Evolutionary conservation across 306 rosid genomes (phyloP).

Genomic region (Quillaja saponaria): DNA sequence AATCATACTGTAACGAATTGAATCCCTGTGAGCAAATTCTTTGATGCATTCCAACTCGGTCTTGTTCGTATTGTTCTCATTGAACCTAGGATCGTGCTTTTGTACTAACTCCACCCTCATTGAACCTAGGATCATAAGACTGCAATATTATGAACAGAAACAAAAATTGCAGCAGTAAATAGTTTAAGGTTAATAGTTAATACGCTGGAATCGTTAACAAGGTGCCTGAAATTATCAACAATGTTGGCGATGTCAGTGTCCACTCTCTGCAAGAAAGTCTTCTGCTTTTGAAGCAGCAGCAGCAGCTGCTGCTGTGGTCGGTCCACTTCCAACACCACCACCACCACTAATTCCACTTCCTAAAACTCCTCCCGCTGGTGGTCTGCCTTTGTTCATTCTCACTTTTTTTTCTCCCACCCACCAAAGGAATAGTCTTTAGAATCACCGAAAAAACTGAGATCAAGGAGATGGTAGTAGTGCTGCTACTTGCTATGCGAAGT

Average conservation of each 20-base stretch:
- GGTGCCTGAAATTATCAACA: slow-evolving; percentile 86
- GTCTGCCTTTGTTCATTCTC: slow-evolving; percentile 56
- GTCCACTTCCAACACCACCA: slow-evolving; percentile 44
- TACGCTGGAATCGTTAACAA: slow-evolving; percentile 83
- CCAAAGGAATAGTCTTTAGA: not conserved
- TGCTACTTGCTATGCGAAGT: no score
- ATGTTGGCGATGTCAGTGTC: slow-evolving; percentile 67
- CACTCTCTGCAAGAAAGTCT: slow-evolving; percentile 65
- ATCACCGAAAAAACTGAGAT: not conserved
- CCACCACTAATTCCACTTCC: slow-evolving; percentile 31
- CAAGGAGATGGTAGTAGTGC: no score
- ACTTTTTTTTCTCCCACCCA: slow-evolving; percentile 3
- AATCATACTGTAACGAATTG: slow-evolving; percentile 24
- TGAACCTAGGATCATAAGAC: no score
- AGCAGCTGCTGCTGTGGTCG: slow-evolving; percentile 48
- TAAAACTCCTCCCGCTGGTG: slow-evolving; percentile 30
- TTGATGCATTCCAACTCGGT: slow-evolving; percentile 19
- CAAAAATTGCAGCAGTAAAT: not conserved
- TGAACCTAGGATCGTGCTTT: slow-evolving; percentile 35
- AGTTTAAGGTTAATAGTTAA: not conserved
- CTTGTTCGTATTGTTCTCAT: not conserved
- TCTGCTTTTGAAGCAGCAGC: slow-evolving; percentile 81
- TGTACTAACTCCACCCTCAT: slow-evolving; percentile 55
- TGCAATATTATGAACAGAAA: not conserved
- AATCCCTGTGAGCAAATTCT: slow-evolving; percentile 46